Evolutionary conservation across 192 early-diverging fungal genomes (phyloP), one percentile per base, ranked within the genome.

Genomic region (Borealophlyctis nickersoniae): DNA sequence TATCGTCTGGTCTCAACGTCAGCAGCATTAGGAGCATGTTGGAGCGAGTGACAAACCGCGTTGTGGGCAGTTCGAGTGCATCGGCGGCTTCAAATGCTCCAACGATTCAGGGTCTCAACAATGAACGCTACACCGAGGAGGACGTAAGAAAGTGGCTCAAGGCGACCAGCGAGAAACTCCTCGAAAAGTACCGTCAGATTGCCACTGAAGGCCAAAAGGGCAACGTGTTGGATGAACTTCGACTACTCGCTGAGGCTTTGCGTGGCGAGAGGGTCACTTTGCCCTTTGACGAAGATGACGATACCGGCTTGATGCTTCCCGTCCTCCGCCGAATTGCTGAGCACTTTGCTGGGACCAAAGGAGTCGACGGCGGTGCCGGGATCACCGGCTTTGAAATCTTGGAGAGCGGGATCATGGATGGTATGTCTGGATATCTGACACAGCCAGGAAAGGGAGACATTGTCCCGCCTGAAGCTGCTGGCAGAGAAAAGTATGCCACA

Each of bases 381-480:
- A 81, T 90, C 35, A 92, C 91, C 11, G 86, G 86, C 3, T 90
- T 88, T 71, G 93, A 94, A 65, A 74, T 93, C 27, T 70, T 87
- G 57, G 87, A 85, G 58, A 92, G 87, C 60, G 89, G 90, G 7
- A 58, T 95, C 52, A 70, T 92, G 16, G 77, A 79, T 4, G 75
- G 76, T 22, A 51, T 92, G n/a, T 58, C 86, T 27, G 51, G 49
- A 3, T 88, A 81, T 63, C 57, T 89, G 35, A 65, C 74, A 4
- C 39, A 1, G 14, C 70, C 59, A 51, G 69, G 67, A 28, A 11
- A 48, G 11, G 34, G 36, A 27, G 73, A 75, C 49, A 31, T 60
- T 13, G 35, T n/a, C 16, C 53, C 27, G 11, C 48, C 14, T 34
- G 34, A 63, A 22, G 31, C 22, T 30, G 24, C 65, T 7, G 39